Percentiles rank a stretch among this genome's conserved stretches.
Conservation (phyloP, 2,329 filamentous ascomycete genomes). For the Periconia macrospinosa region DNA sequence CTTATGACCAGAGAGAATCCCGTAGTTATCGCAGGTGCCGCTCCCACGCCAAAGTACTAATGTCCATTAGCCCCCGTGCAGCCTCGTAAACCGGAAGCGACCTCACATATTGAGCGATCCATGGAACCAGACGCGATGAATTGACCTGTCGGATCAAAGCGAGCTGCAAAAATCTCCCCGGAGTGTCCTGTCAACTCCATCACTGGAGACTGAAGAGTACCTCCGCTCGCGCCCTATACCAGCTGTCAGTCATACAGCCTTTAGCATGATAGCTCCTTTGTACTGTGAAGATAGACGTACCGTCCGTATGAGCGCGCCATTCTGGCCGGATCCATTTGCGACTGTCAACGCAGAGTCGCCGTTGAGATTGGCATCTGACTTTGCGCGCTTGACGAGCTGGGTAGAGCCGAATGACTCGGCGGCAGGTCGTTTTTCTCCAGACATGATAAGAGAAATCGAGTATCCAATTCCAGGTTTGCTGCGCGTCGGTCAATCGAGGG, state of each 20-base stretch:
- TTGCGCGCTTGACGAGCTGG: constrained; percentile 88
- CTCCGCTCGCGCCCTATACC: constrained; percentile 73
- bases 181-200: constrained; percentile 84
- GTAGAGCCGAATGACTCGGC: constrained; percentile 77
- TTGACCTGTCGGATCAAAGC: constrained; percentile 86
- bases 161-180: constrained; percentile 86
- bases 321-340: constrained; percentile 57
- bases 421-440: constrained; percentile 89
- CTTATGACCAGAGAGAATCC: constrained; percentile 83
- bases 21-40: constrained; percentile 93
- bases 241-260: constrained; percentile 35
- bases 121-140: constrained; percentile 93
- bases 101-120: constrained; percentile 85
- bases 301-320: constrained; percentile 67
- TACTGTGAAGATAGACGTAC: constrained; percentile 58
- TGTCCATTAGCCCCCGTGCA: constrained; percentile 5
- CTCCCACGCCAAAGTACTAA: constrained; percentile 94
- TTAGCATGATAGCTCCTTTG: constrained; percentile 27
- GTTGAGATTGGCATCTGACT: constrained; percentile 62
- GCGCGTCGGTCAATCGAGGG: neutral
- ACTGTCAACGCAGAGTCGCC: constrained; percentile 59
- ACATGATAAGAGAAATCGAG: constrained; percentile 60
- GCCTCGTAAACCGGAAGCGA: constrained; percentile 11
- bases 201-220: constrained; percentile 81
- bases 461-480: neutral